Evolutionary conservation across 768 basidiomycete species (phyloP).

Genomic region (Termitomyces eurrhizus): DNA sequence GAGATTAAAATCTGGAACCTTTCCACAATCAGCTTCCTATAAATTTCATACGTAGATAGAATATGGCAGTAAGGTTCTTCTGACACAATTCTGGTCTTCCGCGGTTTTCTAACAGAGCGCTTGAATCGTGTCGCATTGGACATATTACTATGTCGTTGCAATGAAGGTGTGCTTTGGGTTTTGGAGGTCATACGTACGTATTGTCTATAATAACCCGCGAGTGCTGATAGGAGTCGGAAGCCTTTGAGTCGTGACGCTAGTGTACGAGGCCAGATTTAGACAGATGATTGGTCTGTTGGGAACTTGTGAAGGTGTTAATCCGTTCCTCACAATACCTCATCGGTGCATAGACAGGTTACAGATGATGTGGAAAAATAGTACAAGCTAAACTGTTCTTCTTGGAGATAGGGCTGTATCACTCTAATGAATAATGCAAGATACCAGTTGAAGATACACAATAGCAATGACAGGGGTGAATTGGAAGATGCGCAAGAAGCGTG

Average conservation of each 20-base stretch:
- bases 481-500: neutral
- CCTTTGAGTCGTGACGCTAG: neutral
- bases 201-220: neutral
- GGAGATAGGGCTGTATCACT: neutral
- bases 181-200: neutral
- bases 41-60: too few relatives aligned
- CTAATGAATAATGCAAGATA: neutral
- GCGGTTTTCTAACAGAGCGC: too few relatives aligned
- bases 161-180: neutral
- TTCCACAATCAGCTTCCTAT: neutral
- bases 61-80: too few relatives aligned
- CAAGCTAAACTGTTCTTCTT: neutral
- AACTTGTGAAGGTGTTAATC: neutral
- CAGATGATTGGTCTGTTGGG: neutral
- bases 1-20: too few relatives aligned
- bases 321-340: neutral
- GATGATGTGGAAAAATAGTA: neutral
- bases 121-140: too few relatives aligned
- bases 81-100: too few relatives aligned
- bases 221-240: neutral
- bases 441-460: neutral
- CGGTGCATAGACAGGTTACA: neutral
- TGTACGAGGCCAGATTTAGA: neutral
- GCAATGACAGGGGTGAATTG: neutral
- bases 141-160: too few relatives aligned